Evolutionary conservation across 208 protist genomes (phyloP).

Genomic region (Herpetomonas tarakana): DNA sequence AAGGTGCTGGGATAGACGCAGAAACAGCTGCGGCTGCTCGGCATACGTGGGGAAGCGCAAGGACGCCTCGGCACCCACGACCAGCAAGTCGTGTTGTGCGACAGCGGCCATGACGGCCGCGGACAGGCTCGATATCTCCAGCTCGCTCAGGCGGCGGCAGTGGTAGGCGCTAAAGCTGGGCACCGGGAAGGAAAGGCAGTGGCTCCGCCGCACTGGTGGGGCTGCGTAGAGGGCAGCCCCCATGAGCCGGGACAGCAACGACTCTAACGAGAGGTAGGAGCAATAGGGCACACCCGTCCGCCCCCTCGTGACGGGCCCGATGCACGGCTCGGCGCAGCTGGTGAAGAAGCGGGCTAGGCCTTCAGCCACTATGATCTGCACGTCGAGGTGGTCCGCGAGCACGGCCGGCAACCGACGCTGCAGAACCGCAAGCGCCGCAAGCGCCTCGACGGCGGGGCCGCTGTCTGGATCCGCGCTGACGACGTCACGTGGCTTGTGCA

Average conservation of each 20-base stretch:
- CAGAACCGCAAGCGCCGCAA: neutral
- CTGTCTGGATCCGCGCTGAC: neutral
- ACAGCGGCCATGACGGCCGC: neutral
- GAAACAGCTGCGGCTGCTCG: neutral
- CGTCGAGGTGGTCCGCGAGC: neutral
- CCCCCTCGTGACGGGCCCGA: too few species aligned
- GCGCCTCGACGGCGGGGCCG: neutral
- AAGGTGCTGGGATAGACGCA: neutral
- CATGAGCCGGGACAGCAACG: neutral
- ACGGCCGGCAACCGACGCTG: neutral
- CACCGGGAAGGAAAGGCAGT: too few species aligned
- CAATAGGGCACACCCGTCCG: too few species aligned
- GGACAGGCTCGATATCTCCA: neutral
- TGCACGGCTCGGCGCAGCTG: neutral
- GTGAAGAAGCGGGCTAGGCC: neutral
- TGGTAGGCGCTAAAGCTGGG: too few species aligned
- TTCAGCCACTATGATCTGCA: neutral
- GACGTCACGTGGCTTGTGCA: constrained; percentile 3
- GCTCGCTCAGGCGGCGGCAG: neutral
- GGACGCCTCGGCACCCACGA: neutral
- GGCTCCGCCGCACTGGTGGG: too few species aligned
- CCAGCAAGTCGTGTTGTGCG: neutral
- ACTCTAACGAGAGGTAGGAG: neutral
- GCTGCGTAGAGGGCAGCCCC: neutral
- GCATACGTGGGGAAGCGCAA: too few species aligned